These are phyloP conservation scores for Porcisia hertigi DNA, from an alignment of 208 protist genomes.

Conservation along the genomic window DNA sequence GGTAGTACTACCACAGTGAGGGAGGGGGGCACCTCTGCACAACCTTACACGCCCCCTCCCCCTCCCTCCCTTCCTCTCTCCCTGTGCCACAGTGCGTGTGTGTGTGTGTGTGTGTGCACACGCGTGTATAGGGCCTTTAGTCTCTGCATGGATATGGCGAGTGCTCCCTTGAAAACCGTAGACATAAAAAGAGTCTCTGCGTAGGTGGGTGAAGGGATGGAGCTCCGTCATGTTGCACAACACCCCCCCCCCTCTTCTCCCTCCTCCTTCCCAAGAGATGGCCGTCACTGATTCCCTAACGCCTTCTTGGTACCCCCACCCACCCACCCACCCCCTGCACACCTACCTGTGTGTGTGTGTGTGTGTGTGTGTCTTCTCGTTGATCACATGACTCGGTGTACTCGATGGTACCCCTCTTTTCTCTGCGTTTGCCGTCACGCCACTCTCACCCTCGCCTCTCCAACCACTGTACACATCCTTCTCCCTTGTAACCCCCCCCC, in stretches of 20 bases:
- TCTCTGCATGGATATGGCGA: not conserved
- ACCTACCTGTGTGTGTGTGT: not conserved
- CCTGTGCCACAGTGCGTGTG: not conserved
- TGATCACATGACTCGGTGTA: not conserved
- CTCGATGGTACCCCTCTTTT: not conserved
- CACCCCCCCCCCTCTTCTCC: too few relatives aligned
- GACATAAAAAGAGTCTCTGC: not conserved
- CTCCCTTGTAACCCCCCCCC: too few relatives aligned
- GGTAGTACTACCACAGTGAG: constrained; percentile 46
- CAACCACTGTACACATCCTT: not conserved
- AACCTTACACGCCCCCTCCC: not conserved
- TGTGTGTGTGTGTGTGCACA: not conserved
- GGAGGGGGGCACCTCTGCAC: not conserved
- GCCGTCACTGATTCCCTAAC: not conserved
- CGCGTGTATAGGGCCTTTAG: too few relatives aligned
- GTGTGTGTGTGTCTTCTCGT: not conserved
- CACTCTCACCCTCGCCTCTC: not conserved
- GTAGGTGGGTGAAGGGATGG: not conserved
- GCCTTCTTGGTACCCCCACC: not conserved
- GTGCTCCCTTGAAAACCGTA: not conserved
- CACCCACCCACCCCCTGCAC: not conserved
- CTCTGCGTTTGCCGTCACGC: not conserved
- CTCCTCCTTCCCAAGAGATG: too few relatives aligned
- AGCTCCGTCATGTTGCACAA: too few relatives aligned
- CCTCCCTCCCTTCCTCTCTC: not conserved